Evolutionary conservation across 495 filamentous ascomycete species (phyloP).

Genomic region (Tirmania nivea): DNA sequence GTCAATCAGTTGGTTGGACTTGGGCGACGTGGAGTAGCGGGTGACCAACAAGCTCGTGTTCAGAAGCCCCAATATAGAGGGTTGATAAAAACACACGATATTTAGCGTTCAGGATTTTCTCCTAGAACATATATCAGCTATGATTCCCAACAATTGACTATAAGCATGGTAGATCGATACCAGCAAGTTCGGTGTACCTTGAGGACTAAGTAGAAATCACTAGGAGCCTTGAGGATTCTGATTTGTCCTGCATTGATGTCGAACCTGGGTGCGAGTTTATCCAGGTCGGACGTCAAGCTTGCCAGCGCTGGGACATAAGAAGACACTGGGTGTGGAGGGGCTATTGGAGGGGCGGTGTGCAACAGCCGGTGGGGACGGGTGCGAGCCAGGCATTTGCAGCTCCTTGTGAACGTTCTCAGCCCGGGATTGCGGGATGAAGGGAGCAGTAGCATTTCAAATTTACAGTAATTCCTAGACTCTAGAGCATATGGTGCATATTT

Average conservation of each 20-base stretch:
- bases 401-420: not conserved
- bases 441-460: too few species aligned
- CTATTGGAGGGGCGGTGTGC: constrained; percentile 21
- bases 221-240: constrained; percentile 51
- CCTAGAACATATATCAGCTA: constrained; percentile 25
- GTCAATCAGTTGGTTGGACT: constrained; percentile 5
- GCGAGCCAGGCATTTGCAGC: not conserved
- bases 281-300: constrained; percentile 57
- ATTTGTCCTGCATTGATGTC: constrained; percentile 65
- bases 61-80: constrained; percentile 85
- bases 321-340: constrained; percentile 14
- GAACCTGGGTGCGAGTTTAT: constrained; percentile 74
- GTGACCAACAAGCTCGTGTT: constrained; percentile 56
- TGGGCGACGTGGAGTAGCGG: not conserved
- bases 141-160: constrained; percentile 2
- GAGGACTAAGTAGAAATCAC: constrained; percentile 68
- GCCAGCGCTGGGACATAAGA: constrained; percentile 31
- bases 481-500: too few species aligned
- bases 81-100: constrained; percentile 75
- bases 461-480: too few species aligned
- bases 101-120: constrained; percentile 60
- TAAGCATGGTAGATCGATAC: not conserved
- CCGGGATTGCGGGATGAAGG: too few species aligned
- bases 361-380: constrained; percentile 2
- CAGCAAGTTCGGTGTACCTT: constrained; percentile 35